Percentiles rank a stretch among this genome's conserved stretches.
Evolutionary conservation across 768 basidiomycete genomes (phyloP).

Genomic region (Xerocomellus chrysenteron): DNA sequence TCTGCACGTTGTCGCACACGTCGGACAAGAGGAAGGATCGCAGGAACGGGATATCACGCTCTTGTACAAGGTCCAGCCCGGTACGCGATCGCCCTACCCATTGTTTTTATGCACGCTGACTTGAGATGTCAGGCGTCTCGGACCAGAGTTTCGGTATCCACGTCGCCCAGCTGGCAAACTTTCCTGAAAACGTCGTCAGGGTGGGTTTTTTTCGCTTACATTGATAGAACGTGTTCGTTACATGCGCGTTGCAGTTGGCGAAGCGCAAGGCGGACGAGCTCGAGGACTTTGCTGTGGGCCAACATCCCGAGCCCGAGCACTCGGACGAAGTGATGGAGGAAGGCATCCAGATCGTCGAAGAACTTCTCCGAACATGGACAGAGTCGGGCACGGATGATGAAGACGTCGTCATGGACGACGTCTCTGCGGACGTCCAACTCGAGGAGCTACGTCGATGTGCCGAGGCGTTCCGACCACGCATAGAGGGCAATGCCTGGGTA

Average conservation of each 20-base stretch:
- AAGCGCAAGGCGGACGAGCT: slow-evolving; percentile 89
- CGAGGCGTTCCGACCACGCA: slow-evolving; percentile 59
- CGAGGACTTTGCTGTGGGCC: slow-evolving; percentile 69
- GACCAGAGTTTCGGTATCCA: slow-evolving; percentile 99
- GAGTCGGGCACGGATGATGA: slow-evolving; percentile 38
- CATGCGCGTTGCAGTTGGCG: slow-evolving; percentile 57
- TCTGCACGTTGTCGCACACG: slow-evolving; percentile 93
- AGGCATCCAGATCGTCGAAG: slow-evolving; percentile 78
- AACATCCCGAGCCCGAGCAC: slow-evolving; percentile 43
- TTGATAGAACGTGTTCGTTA: background rate
- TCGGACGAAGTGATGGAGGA: slow-evolving; percentile 65
- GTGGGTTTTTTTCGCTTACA: slow-evolving; percentile 35
- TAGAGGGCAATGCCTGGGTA: slow-evolving; percentile 82
- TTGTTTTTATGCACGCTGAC: background rate
- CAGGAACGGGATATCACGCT: slow-evolving; percentile 78
- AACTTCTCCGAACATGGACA: slow-evolving; percentile 72
- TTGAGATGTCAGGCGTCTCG: slow-evolving; percentile 60
- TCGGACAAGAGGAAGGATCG: slow-evolving; percentile 48
- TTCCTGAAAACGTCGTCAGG: slow-evolving; percentile 92
- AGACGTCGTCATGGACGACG: slow-evolving; percentile 54
- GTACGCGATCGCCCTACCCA: slow-evolving; percentile 40
- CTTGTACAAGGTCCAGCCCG: slow-evolving; percentile 73
- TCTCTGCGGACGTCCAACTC: slow-evolving; percentile 37
- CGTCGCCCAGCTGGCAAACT: slow-evolving; percentile 96
- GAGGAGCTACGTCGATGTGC: slow-evolving; percentile 58